Conservation (phyloP, 352 stramenopile genomes). For the Phytophthora meadii region DNA sequence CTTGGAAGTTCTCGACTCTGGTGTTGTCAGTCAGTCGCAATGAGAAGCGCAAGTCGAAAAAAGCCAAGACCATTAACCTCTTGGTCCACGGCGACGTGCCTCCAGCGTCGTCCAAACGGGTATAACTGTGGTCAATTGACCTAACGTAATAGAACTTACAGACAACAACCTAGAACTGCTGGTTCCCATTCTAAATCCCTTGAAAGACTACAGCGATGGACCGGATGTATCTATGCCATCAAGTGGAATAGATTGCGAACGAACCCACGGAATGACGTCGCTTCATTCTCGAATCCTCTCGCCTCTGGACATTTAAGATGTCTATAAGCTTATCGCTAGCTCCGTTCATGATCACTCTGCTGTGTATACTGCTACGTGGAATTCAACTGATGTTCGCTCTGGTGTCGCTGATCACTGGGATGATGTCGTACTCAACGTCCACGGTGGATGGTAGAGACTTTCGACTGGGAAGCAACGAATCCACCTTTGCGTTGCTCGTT, state of each 20-base stretch:
- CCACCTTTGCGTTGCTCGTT: constrained; percentile 35
- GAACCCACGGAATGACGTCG: constrained; percentile 20
- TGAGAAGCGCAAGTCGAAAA: constrained; percentile 65
- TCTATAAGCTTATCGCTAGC: constrained; percentile 19
- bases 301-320: constrained; percentile 1
- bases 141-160: constrained; percentile 26
- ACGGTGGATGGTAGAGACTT: constrained; percentile 18
- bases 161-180: constrained; percentile 9
- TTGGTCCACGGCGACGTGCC: constrained; percentile 34
- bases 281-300: constrained; percentile 26
- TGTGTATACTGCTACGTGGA: constrained; percentile 32
- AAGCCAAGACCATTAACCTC: constrained; percentile 73
- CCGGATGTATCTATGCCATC: constrained; percentile 10
- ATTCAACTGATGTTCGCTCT: constrained; percentile 42
- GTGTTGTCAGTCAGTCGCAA: constrained; percentile 70
- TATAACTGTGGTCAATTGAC: not conserved
- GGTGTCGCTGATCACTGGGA: constrained; percentile 33
- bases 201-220: not conserved
- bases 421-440: constrained; percentile 24
- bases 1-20: constrained; percentile 82
- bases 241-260: not conserved
- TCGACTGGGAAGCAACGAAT: constrained; percentile 37
- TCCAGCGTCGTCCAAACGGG: constrained; percentile 19
- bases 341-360: constrained; percentile 35
- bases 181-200: constrained; percentile 1